Evolutionary conservation across 2,329 filamentous ascomycete species (phyloP).

Genomic region (Saccharata proteae): DNA sequence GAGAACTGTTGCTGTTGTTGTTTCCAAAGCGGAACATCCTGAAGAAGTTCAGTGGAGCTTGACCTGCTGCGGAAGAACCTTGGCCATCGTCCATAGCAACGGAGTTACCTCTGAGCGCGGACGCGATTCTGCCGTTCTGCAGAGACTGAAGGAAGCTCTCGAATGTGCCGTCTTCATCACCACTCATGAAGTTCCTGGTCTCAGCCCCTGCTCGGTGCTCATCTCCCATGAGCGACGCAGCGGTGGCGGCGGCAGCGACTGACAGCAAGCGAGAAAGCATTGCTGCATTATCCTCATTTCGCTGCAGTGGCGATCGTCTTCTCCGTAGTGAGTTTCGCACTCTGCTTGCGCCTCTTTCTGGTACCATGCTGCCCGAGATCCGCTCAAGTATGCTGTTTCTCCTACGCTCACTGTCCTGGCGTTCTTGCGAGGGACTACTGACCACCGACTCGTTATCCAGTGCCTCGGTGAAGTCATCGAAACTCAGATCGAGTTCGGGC

Average conservation of each 20-base stretch:
- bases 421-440: not conserved
- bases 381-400: conserved; percentile 8
- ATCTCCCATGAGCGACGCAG: conserved; percentile 51
- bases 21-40: conserved; percentile 57
- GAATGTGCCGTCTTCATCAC: conserved; percentile 49
- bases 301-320: conserved; percentile 39
- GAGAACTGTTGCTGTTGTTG: conserved; percentile 23
- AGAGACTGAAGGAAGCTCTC: conserved; percentile 52
- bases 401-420: conserved; percentile 1
- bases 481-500: conserved; percentile 24
- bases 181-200: conserved; percentile 41
- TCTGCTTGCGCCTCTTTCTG: conserved; percentile 25
- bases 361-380: conserved; percentile 5
- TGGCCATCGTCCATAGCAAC: conserved; percentile 28
- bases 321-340: conserved; percentile 35
- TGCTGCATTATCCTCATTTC: conserved; percentile 50
- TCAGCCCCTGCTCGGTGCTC: conserved; percentile 43
- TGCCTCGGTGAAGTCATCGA: conserved; percentile 19
- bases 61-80: conserved; percentile 28
- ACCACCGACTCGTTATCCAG: conserved; percentile 1
- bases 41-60: conserved; percentile 53
- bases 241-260: conserved; percentile 51
- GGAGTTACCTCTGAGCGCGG: conserved; percentile 37
- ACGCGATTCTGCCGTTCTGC: conserved; percentile 48
- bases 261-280: conserved; percentile 49